Base-by-base conservation (phyloP, 768 basidiomycete species). In the Kwoniella newhampshirensis region DNA sequence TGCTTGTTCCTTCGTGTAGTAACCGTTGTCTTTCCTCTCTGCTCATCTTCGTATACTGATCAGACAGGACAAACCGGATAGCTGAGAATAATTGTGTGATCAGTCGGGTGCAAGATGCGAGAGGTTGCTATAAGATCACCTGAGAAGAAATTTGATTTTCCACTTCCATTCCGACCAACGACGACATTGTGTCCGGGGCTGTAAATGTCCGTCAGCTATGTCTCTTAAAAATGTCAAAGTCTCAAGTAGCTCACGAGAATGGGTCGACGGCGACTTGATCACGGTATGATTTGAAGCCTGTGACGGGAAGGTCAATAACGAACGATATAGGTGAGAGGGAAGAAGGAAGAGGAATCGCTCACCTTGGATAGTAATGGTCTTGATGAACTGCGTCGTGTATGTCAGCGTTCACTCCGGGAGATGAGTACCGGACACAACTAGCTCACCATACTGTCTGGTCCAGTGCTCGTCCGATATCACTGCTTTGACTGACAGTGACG, bases 91-190 rank as follows among this genome's bases (percentile, higher is more conserved):
- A 0, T 4, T n/a, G 21, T 5, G 4, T 39, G 12, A 30, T 32
- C 39, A 27, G 37, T 17, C 12, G 13, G 3, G 20, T 35, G 42
- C 37, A 15, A 18, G 12, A 13, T 46, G 44, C 3, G 27, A 13
- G 47, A 51, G 25, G 52, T 39, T 51, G 37, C 15, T 36, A 15
- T 26, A 5, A 35, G 74, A 86, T 63, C 49, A 88, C 90, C 92
- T 35, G 89, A 86, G 77, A 99, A 99, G 82, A 99, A 98, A 76
- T 98, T 99, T 70, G 89, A 92, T 81, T 99, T 99, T 48, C 96
- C 96, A 5, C 89, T 91, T 12, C 96, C 96, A 82, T 99, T 98
- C 40, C 96, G 80, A 13, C 96, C 94, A 7, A 98, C 93, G 8
- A 98, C 91, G 11, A 98, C 92, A 78, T 98, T 98, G 74, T 96